Evolutionary conservation across 2,329 filamentous ascomycete species (phyloP), one percentile per base, ranked within the genome.

Genomic region (Apiospora phragmitis): DNA sequence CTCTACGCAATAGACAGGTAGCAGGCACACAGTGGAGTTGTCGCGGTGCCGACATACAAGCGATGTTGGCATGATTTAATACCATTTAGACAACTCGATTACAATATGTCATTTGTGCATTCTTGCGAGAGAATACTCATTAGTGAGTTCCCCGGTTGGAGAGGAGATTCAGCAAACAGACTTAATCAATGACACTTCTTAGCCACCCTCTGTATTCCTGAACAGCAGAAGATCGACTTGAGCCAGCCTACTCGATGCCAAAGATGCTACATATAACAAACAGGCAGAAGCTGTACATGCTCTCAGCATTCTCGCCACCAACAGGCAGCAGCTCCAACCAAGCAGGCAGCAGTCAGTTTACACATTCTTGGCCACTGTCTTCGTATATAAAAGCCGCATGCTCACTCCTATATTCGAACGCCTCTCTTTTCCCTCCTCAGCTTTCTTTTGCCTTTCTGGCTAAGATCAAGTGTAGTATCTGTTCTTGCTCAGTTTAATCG

Each of bases 401-500:
- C 51, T 32, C 29, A 21, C 11, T 59, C 51, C 51, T 35, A 6
- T 9, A 11, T 4, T 18, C 18, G 6, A 32, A 35, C 2, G 8
- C 35, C 4, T 59, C 7, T 67, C n/a, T n/a, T 67, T 67, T 18
- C 32, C 12, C 11, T 67, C 65, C 41, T 32, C 41, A 45, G 65
- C 65, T 67, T 67, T 59, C 51, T 45, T 67, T 45, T 67, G 65
- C 65, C 65, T 45, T 16, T 67, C 11, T 45, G 65, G 65, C 65
- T 67, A 45, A 67, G 65, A 67, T 67, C 65, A 67, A 67, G 65
- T 67, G 65, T 67, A 67, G 65, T 67, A 67, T 43, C 65, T 67
- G 65, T 67, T 67, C 65, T 67, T 67, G 65, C 65, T 67, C 38
- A 45, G 65, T 45, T 43, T 67, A 45, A 67, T 32, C 38, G 65